Evolutionary conservation across 176 grass and related monocot genomes (phyloP).

Genomic region (Eleusine indica): DNA sequence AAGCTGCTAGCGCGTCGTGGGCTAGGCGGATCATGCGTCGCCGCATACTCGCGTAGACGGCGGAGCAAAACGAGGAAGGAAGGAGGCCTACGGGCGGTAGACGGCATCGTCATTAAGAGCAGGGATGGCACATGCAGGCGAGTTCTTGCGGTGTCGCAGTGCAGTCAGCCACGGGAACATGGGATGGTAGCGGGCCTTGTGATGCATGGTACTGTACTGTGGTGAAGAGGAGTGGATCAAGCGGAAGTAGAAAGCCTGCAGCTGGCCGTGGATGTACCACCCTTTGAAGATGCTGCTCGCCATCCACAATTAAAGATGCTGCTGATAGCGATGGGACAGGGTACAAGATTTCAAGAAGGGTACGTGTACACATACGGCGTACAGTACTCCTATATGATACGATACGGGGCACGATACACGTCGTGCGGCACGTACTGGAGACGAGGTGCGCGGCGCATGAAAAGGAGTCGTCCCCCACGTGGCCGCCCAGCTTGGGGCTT

Average conservation of each 20-base stretch:
- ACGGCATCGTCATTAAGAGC: not conserved
- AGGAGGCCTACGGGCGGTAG: too few relatives aligned
- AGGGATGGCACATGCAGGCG: slow-evolving; percentile 14
- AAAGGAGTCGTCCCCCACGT: slow-evolving; percentile 35
- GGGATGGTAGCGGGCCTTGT: not conserved
- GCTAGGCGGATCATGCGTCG: not conserved
- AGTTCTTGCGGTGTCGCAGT: not conserved
- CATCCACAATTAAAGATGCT: not conserved
- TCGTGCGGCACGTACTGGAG: not conserved
- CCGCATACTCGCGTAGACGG: not conserved
- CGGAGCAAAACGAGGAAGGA: not conserved
- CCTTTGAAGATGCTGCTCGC: too few relatives aligned
- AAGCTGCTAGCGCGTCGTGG: not conserved
- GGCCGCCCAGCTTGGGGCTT: slow-evolving; percentile 32
- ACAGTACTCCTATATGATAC: too few relatives aligned
- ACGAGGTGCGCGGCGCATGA: not conserved
- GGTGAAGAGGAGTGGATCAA: not conserved
- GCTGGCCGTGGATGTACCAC: not conserved
- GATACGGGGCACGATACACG: not conserved
- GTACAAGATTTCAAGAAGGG: not conserved
- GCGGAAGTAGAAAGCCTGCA: not conserved
- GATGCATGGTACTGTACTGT: not conserved
- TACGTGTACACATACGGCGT: not conserved
- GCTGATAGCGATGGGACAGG: not conserved
- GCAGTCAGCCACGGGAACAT: slow-evolving; percentile 1